Percentiles rank a stretch among this genome's conserved stretches.
phyloP scores from a whole-genome alignment of 768 basidiomycete genomes.

The Harrya chromipes region DNA sequence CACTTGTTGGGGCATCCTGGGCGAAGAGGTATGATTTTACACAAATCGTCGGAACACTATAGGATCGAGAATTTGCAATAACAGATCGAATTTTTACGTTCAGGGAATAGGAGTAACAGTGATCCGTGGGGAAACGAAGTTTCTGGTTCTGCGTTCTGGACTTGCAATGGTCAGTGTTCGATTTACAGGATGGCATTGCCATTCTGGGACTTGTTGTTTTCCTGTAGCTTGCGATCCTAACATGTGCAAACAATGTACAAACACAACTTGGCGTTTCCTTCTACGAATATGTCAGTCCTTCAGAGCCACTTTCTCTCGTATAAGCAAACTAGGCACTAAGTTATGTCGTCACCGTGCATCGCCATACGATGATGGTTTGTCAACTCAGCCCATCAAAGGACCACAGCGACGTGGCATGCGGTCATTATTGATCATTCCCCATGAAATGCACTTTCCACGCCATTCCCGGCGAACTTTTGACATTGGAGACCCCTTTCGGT shows the following conservation, averaged over 20 bases:
- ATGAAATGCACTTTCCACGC: neutral
- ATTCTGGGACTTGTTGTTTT: constrained; percentile 22
- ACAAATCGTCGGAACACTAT: constrained; percentile 1
- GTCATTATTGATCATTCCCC: constrained; percentile 4
- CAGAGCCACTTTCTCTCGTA: neutral
- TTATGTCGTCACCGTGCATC: constrained; percentile 14
- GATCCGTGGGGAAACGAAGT: neutral
- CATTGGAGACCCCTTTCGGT: neutral
- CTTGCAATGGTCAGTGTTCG: neutral
- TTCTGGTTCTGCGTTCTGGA: neutral
- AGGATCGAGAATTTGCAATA: constrained; percentile 3
- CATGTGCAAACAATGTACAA: constrained; percentile 22
- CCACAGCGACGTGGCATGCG: constrained; percentile 20
- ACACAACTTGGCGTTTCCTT: neutral
- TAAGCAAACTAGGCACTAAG: constrained; percentile 10
- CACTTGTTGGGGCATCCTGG: constrained; percentile 47
- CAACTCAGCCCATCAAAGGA: constrained; percentile 6
- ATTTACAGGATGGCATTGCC: constrained; percentile 5
- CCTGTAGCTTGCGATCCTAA: constrained; percentile 28
- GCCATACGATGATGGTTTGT: constrained; percentile 5
- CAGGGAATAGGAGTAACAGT: neutral
- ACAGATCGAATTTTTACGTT: neutral
- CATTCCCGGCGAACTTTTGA: neutral
- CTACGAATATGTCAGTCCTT: too few relatives aligned
- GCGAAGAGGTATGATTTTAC: neutral